phyloP scores from a whole-genome alignment of 78 protist species.

The Dictyostelium intermedium region DNA sequence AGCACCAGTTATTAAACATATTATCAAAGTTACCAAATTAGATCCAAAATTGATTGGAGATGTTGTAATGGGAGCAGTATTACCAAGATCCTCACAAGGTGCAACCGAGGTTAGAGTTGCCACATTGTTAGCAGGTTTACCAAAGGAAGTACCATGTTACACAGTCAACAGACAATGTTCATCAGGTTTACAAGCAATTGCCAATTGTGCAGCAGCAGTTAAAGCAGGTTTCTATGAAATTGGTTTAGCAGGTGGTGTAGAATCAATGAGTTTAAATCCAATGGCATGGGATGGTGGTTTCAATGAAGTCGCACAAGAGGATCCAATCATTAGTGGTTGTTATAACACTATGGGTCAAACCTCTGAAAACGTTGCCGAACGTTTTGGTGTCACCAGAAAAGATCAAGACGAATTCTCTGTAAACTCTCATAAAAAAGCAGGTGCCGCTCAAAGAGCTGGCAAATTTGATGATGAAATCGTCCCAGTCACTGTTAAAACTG shows the following conservation, averaged over 20 bases:
- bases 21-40: conserved; percentile 46
- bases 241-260: conserved; percentile 95
- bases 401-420: conserved; percentile 92
- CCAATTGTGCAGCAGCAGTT: conserved; percentile 86
- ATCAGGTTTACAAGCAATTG: conserved; percentile 94
- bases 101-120: conserved; percentile 83
- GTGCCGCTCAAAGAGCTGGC: conserved; percentile 85
- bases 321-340: conserved; percentile 78
- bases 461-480: conserved; percentile 80
- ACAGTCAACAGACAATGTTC: conserved; percentile 91
- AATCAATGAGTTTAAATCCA: conserved; percentile 85
- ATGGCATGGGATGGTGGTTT: conserved; percentile 84
- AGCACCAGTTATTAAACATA: conserved; percentile 79
- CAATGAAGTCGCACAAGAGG: conserved; percentile 70
- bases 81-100: conserved; percentile 81
- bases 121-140: conserved; percentile 80
- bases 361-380: conserved; percentile 89
- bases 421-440: conserved; percentile 82
- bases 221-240: conserved; percentile 80
- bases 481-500: conserved; percentile 79
- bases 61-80: conserved; percentile 84
- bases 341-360: conserved; percentile 92
- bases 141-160: conserved; percentile 73
- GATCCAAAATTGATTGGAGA: conserved; percentile 82
- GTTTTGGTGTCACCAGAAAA: conserved; percentile 88